phyloP scores from a whole-genome alignment of 306 rosid genomes.

The peach (Prunus persica) region Prunus_persica_NCBIv2 NC_034009.1:29454501-29455000 shows the following conservation, averaged over 20 bases:
- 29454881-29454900: slow-evolving; percentile 29
- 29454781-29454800: slow-evolving; percentile 35
- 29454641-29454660: slow-evolving; percentile 27
- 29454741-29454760: slow-evolving; percentile 7
- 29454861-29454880: neutral
- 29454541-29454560: slow-evolving; percentile 10
- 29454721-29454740: too few species aligned
- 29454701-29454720: slow-evolving; percentile 15
- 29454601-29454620: slow-evolving; percentile 45
- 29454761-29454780: slow-evolving; percentile 40
- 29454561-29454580: slow-evolving; percentile 86
- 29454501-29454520: neutral
- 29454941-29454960: slow-evolving; percentile 28
- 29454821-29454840: slow-evolving; percentile 35
- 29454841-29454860: slow-evolving; percentile 11
- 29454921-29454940: slow-evolving; percentile 44
- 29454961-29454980: slow-evolving; percentile 26
- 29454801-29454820: neutral
- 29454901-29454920: slow-evolving; percentile 41
- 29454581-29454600: slow-evolving; percentile 72
- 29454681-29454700: slow-evolving; percentile 10
- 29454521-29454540: neutral
- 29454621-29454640: slow-evolving; percentile 43
- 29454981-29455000: slow-evolving; percentile 45
- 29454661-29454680: slow-evolving; percentile 44